Base-by-base conservation (phyloP, 1,284 basidiomycete species). In the Ganoderma multipileum region DNA sequence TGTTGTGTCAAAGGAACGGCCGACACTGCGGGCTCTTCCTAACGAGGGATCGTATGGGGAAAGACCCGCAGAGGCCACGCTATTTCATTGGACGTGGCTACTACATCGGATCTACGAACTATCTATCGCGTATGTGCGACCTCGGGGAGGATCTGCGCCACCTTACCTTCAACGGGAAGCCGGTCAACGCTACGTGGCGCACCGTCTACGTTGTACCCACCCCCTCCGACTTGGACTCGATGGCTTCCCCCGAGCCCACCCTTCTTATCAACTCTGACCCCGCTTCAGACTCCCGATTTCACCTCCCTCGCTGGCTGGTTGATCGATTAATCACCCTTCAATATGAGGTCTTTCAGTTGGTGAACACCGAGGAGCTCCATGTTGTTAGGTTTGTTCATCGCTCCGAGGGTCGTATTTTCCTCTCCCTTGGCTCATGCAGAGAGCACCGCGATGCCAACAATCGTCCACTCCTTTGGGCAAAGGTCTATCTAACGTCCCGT, bases 101-200 rank as follows among this genome's bases (percentile, higher is more conserved):
- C 4, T 26, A 12, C 4, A 14, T 14, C 3, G 2, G 28, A 26
- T 5, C 11, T 3, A 26, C 28, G 3, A 5, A 3, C 2, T 30
- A 52, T 9, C 6, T 18, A 0, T 12, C 30, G 33, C 61, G 61
- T 3, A 7, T 50, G 20, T 20, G 3, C 11, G 3, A 20, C 18
- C 61, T 63, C n/a, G 61, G 61, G 1, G 14, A 28, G 2, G 62
- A 67, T 36, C 36, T 52, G n/a, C 14, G 64, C 44, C 41, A 67
- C 33, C 33, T 67, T 8, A 1, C 1, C 4, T 61, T 66, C 50
- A 11, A 28, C 2, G 65, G 59, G 2, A 61, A 61, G 44, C 44
- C 0, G 0, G 28, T 66, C 59, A 26, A n/a, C 3, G 47, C 59
- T 0, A 7, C 9, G 26, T 66, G 65, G 65, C 36, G 65, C 36